Evolutionary conservation across 1,139 yeast species (phyloP).

Genomic region (Geotrichum restrictum): DNA sequence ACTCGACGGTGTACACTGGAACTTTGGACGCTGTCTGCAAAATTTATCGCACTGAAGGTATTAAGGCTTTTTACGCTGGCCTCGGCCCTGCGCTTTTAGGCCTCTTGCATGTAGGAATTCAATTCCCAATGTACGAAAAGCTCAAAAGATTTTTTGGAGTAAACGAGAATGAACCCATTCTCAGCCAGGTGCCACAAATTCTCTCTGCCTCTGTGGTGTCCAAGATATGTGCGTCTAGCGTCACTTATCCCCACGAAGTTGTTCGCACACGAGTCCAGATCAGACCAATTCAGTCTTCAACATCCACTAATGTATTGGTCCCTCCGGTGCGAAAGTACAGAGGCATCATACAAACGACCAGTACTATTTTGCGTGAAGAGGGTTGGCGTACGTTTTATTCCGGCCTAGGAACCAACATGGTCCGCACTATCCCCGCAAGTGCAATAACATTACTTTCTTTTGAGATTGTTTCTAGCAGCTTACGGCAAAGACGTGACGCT

Average conservation of each 20-base stretch:
- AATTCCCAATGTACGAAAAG: conserved; percentile 91
- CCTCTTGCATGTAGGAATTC: conserved; percentile 88
- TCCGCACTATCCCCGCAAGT: conserved; percentile 91
- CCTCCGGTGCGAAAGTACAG: conserved; percentile 33
- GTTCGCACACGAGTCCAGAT: conserved; percentile 88
- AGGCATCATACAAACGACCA: conserved; percentile 47
- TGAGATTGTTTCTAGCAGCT: conserved; percentile 71
- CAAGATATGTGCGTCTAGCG: conserved; percentile 82
- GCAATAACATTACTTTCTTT: conserved; percentile 93
- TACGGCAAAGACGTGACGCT: conserved; percentile 29
- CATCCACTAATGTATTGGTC: conserved; percentile 5
- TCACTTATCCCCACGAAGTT: conserved; percentile 95
- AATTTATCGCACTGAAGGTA: conserved; percentile 78
- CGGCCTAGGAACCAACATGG: conserved; percentile 80
- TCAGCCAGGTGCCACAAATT: conserved; percentile 38
- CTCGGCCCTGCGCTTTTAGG: conserved; percentile 88
- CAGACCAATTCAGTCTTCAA: conserved; percentile 23
- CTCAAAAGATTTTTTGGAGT: conserved; percentile 52
- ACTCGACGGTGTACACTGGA: conserved; percentile 57
- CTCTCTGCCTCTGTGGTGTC: conserved; percentile 74
- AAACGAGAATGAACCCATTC: conserved; percentile 18
- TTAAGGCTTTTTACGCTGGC: conserved; percentile 83
- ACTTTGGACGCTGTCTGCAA: conserved; percentile 77
- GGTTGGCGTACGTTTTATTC: conserved; percentile 84
- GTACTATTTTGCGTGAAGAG: conserved; percentile 59